Conservation (phyloP, 495 filamentous ascomycete species). For the Aspergillus olivimuriae region DNA sequence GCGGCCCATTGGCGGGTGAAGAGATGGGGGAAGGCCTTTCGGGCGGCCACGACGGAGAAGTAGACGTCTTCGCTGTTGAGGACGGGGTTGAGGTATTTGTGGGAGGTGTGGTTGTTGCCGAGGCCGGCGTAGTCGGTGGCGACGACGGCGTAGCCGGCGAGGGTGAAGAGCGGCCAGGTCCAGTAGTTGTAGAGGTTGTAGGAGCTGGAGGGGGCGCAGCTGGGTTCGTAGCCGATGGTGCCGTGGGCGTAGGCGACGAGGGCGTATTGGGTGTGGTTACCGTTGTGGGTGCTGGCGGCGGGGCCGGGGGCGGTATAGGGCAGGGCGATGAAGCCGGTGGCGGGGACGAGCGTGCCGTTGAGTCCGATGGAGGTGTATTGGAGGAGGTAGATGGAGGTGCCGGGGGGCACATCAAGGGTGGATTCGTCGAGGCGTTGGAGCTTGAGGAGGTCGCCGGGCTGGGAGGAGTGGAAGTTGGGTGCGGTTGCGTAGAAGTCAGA, state of each 20-base stretch:
- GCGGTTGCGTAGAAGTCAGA: neutral
- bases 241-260: constrained; percentile 43
- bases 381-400: constrained; percentile 33
- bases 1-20: constrained; percentile 33
- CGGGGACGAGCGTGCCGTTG: constrained; percentile 37
- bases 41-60: constrained; percentile 39
- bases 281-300: neutral
- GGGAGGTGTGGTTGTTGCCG: constrained; percentile 30
- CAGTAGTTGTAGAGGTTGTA: constrained; percentile 32
- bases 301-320: constrained; percentile 26
- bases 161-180: constrained; percentile 31
- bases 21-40: constrained; percentile 27
- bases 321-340: constrained; percentile 42
- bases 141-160: constrained; percentile 43
- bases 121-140: constrained; percentile 48
- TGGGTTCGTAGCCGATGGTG: constrained; percentile 33
- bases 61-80: constrained; percentile 37
- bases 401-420: constrained; percentile 21
- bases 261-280: constrained; percentile 2
- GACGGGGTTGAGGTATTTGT: constrained; percentile 32
- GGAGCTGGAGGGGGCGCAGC: constrained; percentile 32
- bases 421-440: constrained; percentile 24
- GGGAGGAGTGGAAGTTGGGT: neutral
- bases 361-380: constrained; percentile 35
- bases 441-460: constrained; percentile 5